phyloP scores from a whole-genome alignment of 2,329 filamentous ascomycete genomes.

The Xylariaceae sp. region DNA sequence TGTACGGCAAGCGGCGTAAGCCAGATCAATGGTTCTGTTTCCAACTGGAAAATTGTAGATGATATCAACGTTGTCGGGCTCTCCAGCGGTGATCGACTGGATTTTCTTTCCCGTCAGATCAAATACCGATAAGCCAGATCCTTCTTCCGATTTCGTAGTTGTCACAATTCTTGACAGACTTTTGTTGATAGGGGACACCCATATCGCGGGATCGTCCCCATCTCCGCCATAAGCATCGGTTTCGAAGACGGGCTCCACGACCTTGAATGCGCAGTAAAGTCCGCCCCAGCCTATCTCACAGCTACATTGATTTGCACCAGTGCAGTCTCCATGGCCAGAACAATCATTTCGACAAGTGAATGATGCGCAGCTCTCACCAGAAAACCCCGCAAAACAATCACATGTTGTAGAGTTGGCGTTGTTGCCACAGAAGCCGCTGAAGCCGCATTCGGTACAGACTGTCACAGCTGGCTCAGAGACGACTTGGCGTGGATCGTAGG shows the following conservation, averaged over 20 bases:
- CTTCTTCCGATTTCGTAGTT: constrained; percentile 45
- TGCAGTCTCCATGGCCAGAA: constrained; percentile 36
- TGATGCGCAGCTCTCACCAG: constrained; percentile 29
- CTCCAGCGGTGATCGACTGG: constrained; percentile 38
- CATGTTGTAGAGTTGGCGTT: constrained; percentile 20
- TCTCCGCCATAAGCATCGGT: constrained; percentile 40
- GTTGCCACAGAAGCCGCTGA: constrained; percentile 33
- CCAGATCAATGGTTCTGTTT: constrained; percentile 40
- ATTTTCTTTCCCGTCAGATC: constrained; percentile 44
- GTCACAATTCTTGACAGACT: constrained; percentile 46
- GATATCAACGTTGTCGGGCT: constrained; percentile 52
- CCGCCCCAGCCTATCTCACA: constrained; percentile 41
- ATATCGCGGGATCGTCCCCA: constrained; percentile 45
- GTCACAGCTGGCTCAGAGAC: constrained; percentile 20
- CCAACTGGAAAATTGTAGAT: constrained; percentile 45
- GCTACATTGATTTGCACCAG: constrained; percentile 36
- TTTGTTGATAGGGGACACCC: constrained; percentile 38
- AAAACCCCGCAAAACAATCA: constrained; percentile 40
- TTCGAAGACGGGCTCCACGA: constrained; percentile 36
- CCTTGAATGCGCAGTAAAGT: constrained; percentile 40
- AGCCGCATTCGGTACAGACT: constrained; percentile 31
- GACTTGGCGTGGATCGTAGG: constrained; percentile 32
- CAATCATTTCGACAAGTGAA: constrained; percentile 37
- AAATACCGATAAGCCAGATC: constrained; percentile 45
- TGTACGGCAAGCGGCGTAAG: constrained; percentile 45